Conservation (phyloP, 2,329 filamentous ascomycete genomes). For the Lasiodiplodia gonubiensis region DNA sequence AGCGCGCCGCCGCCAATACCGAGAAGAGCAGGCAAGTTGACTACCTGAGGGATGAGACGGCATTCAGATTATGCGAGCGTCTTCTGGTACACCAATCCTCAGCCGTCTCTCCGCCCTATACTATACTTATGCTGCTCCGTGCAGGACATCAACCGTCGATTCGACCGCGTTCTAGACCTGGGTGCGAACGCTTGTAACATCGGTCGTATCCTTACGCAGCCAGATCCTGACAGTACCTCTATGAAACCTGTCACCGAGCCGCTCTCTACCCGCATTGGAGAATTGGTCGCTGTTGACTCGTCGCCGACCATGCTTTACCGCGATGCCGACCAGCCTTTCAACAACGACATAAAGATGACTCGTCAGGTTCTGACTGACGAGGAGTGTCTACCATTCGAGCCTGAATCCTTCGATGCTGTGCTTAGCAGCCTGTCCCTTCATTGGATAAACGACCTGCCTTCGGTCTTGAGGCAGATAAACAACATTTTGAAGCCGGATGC, state of each 20-base stretch:
- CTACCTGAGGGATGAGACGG: constrained; percentile 93
- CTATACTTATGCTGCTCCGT: neutral
- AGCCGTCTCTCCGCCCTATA: neutral
- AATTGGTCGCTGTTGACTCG: constrained; percentile 81
- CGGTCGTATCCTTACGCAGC: constrained; percentile 73
- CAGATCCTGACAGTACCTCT: constrained; percentile 68
- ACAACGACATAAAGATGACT: constrained; percentile 72
- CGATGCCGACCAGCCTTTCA: constrained; percentile 76
- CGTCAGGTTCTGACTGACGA: constrained; percentile 76
- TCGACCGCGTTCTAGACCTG: constrained; percentile 84
- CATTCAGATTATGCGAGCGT: constrained; percentile 80
- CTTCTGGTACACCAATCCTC: constrained; percentile 65
- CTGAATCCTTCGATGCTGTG: constrained; percentile 84
- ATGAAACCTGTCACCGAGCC: constrained; percentile 67
- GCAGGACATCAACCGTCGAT: constrained; percentile 89
- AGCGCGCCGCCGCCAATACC: constrained; percentile 75
- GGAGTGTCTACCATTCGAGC: constrained; percentile 76
- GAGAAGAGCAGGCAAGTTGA: constrained; percentile 80
- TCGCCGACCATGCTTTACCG: constrained; percentile 79
- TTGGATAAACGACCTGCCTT: constrained; percentile 97
- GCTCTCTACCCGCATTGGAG: constrained; percentile 71
- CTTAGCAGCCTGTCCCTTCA: constrained; percentile 89
- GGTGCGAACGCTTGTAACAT: constrained; percentile 97
- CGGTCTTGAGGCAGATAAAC: constrained; percentile 83
- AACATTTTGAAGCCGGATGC: constrained; percentile 84